Conservation (phyloP, 331 rosid genomes). For the Quercus tomentella region DNA sequence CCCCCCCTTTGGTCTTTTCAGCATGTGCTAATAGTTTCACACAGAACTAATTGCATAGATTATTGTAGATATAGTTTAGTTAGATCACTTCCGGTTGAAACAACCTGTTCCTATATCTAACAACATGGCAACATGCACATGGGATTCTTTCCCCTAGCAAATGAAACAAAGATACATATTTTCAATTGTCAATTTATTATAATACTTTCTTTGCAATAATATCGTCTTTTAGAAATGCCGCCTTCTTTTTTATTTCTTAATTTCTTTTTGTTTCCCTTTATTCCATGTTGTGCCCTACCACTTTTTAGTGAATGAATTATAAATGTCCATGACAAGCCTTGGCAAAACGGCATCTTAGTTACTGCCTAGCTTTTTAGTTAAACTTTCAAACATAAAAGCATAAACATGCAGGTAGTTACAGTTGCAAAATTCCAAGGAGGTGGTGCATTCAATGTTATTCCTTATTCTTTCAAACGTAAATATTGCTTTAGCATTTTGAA, state of each 20-base stretch:
- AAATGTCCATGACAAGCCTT: background rate
- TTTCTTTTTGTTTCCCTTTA: background rate
- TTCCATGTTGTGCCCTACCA: background rate
- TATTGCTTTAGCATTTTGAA: too few relatives aligned
- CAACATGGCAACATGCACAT: too few relatives aligned
- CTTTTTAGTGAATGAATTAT: background rate
- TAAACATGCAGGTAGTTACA: conserved; percentile 56
- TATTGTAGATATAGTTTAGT: too few relatives aligned
- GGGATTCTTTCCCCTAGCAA: background rate
- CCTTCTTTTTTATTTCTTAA: background rate
- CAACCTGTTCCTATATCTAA: background rate
- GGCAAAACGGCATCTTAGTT: background rate
- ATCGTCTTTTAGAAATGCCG: background rate
- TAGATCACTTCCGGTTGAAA: background rate
- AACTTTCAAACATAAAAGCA: background rate
- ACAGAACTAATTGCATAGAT: too few relatives aligned
- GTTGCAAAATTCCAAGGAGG: conserved; percentile 70
- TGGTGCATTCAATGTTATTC: conserved; percentile 72
- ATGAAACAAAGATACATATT: background rate
- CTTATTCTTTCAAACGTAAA: conserved; percentile 51
- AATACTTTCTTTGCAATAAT: background rate
- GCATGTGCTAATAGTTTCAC: background rate
- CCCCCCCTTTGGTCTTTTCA: background rate
- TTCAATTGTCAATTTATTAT: background rate
- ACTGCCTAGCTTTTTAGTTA: background rate